These are phyloP conservation scores for Erigeron canadensis DNA, from an alignment of 129 eudicot species.

Conservation along the genomic window DNA sequence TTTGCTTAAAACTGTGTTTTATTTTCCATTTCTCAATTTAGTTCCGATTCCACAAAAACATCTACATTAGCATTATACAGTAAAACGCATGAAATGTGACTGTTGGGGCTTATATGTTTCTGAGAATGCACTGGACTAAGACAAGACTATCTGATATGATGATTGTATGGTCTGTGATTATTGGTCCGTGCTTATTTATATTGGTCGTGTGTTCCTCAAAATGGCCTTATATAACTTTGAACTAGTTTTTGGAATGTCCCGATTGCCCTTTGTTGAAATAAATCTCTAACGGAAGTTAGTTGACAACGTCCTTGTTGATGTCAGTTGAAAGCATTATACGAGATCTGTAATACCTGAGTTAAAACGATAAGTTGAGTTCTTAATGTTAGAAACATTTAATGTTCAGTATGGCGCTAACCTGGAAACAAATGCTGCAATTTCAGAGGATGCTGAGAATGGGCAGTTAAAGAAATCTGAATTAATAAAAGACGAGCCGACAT, in stretches of 20 bases:
- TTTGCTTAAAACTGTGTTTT: neutral
- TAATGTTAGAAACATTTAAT: neutral
- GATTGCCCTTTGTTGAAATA: neutral
- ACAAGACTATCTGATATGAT: neutral
- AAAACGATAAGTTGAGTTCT: neutral
- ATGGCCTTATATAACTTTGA: conserved; percentile 8
- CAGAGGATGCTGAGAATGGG: too few species aligned
- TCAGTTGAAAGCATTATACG: conserved; percentile 5
- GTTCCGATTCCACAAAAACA: neutral
- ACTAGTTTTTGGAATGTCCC: neutral
- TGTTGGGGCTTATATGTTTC: conserved; percentile 7
- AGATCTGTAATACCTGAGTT: neutral
- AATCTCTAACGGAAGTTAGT: neutral
- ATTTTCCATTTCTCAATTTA: neutral
- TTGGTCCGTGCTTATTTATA: neutral
- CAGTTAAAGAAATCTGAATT: conserved; percentile 29
- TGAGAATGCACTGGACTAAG: conserved; percentile 11
- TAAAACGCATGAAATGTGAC: neutral
- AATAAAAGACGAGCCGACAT: conserved; percentile 32
- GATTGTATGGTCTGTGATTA: neutral
- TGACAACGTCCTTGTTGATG: neutral
- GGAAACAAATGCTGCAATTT: neutral
- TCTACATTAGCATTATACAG: neutral
- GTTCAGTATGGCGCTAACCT: conserved; percentile 1
- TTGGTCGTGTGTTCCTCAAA: conserved; percentile 2